These are phyloP conservation scores for Cymbopogon citratus DNA, from an alignment of 176 grass and related monocot genomes.

Conservation along the genomic window DNA sequence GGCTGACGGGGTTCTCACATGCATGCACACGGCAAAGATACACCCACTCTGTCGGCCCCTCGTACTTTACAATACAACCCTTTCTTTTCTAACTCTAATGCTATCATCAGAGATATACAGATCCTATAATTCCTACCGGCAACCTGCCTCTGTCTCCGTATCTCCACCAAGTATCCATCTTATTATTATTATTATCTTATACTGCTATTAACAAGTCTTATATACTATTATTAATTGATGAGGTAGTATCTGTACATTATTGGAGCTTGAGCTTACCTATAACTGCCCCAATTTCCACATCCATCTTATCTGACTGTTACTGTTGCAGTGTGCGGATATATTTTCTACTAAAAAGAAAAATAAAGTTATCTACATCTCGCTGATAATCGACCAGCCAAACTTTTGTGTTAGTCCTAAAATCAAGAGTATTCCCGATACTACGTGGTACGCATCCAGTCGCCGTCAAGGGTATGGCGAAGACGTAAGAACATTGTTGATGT, in stretches of 20 bases:
- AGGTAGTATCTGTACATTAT: not conserved
- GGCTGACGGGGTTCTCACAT: constrained; percentile 25
- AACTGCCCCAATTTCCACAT: not conserved
- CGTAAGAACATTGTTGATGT: not conserved
- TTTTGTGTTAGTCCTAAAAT: too few species aligned
- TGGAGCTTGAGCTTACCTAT: not conserved
- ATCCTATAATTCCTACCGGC: not conserved
- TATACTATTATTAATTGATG: not conserved
- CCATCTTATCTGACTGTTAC: too few species aligned
- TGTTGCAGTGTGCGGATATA: too few species aligned
- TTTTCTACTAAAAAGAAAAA: too few species aligned
- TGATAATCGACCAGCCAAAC: too few species aligned
- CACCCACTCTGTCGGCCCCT: not conserved
- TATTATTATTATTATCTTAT: too few species aligned
- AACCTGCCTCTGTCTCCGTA: not conserved
- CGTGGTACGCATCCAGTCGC: not conserved
- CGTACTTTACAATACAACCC: not conserved
- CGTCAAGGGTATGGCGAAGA: not conserved
- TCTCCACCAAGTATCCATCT: too few species aligned
- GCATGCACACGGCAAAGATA: not conserved
- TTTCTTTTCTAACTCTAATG: not conserved
- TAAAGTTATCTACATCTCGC: too few species aligned
- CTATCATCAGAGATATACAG: not conserved
- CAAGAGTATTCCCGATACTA: not conserved
- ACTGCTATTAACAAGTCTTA: not conserved